Conservation (phyloP, 805 yeast genomes). For the Crinitomyces ghanaensis region DNA sequence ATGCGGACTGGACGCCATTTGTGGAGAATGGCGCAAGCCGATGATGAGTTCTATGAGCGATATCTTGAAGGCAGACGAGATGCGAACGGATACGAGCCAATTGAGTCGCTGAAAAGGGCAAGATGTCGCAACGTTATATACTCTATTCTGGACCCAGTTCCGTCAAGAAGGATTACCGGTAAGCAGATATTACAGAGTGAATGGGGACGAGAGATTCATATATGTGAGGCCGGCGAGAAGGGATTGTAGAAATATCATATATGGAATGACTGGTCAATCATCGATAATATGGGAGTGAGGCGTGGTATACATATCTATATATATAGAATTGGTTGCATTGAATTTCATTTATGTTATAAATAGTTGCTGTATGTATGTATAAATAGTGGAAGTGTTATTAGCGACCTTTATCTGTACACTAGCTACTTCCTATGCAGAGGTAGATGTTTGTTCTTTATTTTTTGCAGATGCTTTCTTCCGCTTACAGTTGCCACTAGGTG, state of each 20-base stretch:
- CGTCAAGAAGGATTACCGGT: slow-evolving; percentile 74
- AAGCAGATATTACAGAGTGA: slow-evolving; percentile 80
- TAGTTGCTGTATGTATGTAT: too few relatives aligned
- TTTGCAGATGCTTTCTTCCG: not conserved
- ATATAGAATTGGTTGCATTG: too few relatives aligned
- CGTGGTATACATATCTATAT: too few relatives aligned
- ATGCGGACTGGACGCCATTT: slow-evolving; percentile 86
- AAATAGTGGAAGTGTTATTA: too few relatives aligned
- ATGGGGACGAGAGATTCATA: slow-evolving; percentile 82
- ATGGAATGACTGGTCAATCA: too few relatives aligned
- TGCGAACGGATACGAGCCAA: slow-evolving; percentile 81
- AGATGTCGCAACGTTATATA: slow-evolving; percentile 87
- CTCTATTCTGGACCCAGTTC: slow-evolving; percentile 82
- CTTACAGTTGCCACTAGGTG: slow-evolving; percentile 12
- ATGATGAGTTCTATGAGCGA: slow-evolving; percentile 65
- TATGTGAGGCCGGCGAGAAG: slow-evolving; percentile 58
- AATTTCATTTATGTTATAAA: too few relatives aligned
- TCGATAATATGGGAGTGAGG: too few relatives aligned
- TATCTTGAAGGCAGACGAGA: slow-evolving; percentile 69
- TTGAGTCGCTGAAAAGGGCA: slow-evolving; percentile 71
- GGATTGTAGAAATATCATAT: slow-evolving; percentile 11
- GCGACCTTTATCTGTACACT: too few relatives aligned
- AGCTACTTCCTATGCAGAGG: too few relatives aligned
- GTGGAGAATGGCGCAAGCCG: slow-evolving; percentile 68
- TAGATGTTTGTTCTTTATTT: not conserved